phyloP scores from a whole-genome alignment of 106 monocot genomes.

The Hemerocallis citrina region DNA sequence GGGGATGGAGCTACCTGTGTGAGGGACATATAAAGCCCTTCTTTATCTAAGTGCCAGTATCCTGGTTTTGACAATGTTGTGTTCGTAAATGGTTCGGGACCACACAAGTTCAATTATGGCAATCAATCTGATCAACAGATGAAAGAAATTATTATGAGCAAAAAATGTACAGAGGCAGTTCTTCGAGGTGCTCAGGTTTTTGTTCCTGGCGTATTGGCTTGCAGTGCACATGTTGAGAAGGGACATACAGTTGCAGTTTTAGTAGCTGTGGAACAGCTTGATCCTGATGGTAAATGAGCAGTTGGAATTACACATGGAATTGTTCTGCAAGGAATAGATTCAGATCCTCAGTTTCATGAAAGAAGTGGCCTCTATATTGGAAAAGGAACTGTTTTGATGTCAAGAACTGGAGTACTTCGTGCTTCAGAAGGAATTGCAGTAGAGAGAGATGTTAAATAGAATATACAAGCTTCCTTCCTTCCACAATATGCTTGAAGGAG shows the following conservation, averaged over 20 bases:
- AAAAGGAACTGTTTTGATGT: conserved; percentile 62
- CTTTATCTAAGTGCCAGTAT: conserved; percentile 38
- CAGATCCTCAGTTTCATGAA: conserved; percentile 85
- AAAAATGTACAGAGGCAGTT: conserved; percentile 96
- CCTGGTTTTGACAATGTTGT: conserved; percentile 71
- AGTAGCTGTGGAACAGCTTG: conserved; percentile 72
- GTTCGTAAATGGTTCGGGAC: conserved; percentile 81
- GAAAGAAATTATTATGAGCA: conserved; percentile 92
- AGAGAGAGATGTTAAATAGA: conserved; percentile 69
- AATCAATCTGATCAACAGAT: conserved; percentile 22
- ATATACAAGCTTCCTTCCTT: conserved; percentile 92
- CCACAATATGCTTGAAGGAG: conserved; percentile 82
- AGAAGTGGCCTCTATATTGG: conserved; percentile 86
- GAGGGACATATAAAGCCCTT: conserved; percentile 5
- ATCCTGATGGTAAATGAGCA: conserved; percentile 54
- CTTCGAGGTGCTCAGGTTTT: conserved; percentile 97
- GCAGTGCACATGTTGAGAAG: conserved; percentile 93
- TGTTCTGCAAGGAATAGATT: conserved; percentile 51
- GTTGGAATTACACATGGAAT: conserved; percentile 83
- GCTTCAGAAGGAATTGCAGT: conserved; percentile 76
- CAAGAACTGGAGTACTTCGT: conserved; percentile 86
- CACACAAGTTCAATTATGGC: conserved; percentile 43
- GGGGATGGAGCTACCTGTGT: conserved; percentile 8
- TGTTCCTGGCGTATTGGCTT: conserved; percentile 96
- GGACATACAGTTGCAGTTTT: conserved; percentile 85